phyloP scores from a whole-genome alignment of 148 eudicot species.

The Simmondsia chinensis region DNA sequence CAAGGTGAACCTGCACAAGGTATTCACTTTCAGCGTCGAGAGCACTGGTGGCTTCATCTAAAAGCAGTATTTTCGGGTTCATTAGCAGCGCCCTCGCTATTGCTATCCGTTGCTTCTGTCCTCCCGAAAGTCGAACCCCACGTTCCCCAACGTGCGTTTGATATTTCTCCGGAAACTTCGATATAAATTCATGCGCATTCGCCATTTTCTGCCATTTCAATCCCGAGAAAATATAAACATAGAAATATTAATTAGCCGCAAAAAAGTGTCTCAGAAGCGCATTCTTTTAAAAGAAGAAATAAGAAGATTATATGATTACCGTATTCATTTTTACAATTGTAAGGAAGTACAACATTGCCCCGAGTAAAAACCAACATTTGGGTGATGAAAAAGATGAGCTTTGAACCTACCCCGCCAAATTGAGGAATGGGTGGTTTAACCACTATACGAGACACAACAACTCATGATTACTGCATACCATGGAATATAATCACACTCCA shows the following conservation, averaged over 20 bases:
- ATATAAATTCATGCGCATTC: conserved; percentile 84
- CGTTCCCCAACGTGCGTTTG: conserved; percentile 88
- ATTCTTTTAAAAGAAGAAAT: neutral
- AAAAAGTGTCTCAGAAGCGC: too few relatives aligned
- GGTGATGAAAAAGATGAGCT: too few relatives aligned
- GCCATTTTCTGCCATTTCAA: conserved; percentile 88
- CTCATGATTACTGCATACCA: too few relatives aligned
- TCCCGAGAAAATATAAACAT: too few relatives aligned
- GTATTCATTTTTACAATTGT: too few relatives aligned
- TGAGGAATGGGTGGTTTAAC: too few relatives aligned
- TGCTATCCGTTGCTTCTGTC: conserved; percentile 88
- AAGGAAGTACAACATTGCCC: too few relatives aligned
- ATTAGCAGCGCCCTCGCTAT: conserved; percentile 83
- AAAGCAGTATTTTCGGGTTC: conserved; percentile 72
- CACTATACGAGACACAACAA: too few relatives aligned
- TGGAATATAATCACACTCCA: too few relatives aligned
- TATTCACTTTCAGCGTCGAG: conserved; percentile 93
- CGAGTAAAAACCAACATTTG: too few relatives aligned
- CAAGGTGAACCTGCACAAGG: conserved; percentile 59
- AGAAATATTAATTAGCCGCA: neutral
- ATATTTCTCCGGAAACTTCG: conserved; percentile 77
- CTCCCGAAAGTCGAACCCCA: conserved; percentile 85
- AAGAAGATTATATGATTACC: neutral
- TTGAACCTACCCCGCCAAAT: too few relatives aligned
- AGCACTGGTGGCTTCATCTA: conserved; percentile 95